Conservation (phyloP, 495 filamentous ascomycete genomes). For the Aspergillus asperescens region DNA sequence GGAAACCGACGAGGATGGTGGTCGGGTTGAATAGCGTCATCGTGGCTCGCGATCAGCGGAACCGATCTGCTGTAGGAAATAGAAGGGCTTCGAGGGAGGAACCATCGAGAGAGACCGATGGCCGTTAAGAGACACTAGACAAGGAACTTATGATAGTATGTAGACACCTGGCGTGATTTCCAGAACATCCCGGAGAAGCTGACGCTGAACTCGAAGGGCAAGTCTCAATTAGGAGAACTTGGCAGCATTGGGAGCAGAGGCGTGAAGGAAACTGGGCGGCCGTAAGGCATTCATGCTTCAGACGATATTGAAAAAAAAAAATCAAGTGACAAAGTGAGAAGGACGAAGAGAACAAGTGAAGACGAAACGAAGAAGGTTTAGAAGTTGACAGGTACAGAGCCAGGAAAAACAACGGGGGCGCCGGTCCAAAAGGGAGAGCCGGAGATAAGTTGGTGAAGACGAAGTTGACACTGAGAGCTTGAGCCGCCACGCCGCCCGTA, state of each 20-base stretch:
- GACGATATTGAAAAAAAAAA: slow-evolving; percentile 1
- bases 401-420: background rate
- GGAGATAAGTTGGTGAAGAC: slow-evolving; percentile 1
- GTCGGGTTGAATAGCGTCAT: slow-evolving; percentile 64
- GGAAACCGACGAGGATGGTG: slow-evolving; percentile 75
- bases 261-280: slow-evolving; percentile 3
- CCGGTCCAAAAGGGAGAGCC: slow-evolving; percentile 11
- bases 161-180: background rate
- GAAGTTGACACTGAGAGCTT: background rate
- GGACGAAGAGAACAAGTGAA: background rate
- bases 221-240: slow-evolving; percentile 23
- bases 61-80: slow-evolving; percentile 33
- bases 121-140: slow-evolving; percentile 6
- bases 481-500: slow-evolving; percentile 4
- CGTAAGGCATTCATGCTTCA: slow-evolving; percentile 20
- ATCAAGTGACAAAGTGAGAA: background rate
- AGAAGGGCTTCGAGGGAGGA: slow-evolving; percentile 14
- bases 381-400: background rate
- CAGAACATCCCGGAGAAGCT: slow-evolving; percentile 9
- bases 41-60: slow-evolving; percentile 37
- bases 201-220: slow-evolving; percentile 14
- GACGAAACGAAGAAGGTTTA: background rate
- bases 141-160: background rate
- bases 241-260: slow-evolving; percentile 11
- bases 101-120: slow-evolving; percentile 20